Conservation (phyloP, 495 filamentous ascomycete species). For the Talaromyces borbonicus region DNA sequence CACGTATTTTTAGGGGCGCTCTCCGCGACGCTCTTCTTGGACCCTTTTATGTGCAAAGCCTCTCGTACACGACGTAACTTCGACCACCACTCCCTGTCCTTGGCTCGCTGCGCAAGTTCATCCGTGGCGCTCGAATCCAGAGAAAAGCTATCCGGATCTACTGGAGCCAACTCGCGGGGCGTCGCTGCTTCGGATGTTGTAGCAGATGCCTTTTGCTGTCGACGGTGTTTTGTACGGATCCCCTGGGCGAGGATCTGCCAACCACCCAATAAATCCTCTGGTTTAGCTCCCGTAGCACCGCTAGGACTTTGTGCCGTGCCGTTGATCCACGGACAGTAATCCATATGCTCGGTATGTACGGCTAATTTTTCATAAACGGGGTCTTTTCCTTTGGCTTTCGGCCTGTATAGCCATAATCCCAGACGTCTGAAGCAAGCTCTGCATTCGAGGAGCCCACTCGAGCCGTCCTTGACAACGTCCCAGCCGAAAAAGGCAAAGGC, state of each 20-base stretch:
- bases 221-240: slow-evolving; percentile 30
- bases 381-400: slow-evolving; percentile 42
- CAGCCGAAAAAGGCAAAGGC: slow-evolving; percentile 77
- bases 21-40: slow-evolving; percentile 13
- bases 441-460: slow-evolving; percentile 65
- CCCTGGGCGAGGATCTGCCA: slow-evolving; percentile 37
- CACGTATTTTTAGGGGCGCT: no score
- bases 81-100: slow-evolving; percentile 43
- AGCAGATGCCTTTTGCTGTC: slow-evolving; percentile 23
- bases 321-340: slow-evolving; percentile 76
- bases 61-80: slow-evolving; percentile 41
- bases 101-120: slow-evolving; percentile 31
- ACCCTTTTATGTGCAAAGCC: slow-evolving; percentile 33
- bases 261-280: slow-evolving; percentile 27
- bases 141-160: slow-evolving; percentile 17
- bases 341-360: slow-evolving; percentile 58
- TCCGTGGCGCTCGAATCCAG: slow-evolving; percentile 15
- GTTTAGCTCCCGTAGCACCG: slow-evolving; percentile 22
- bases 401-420: slow-evolving; percentile 88
- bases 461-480: slow-evolving; percentile 57
- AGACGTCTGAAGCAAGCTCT: slow-evolving; percentile 77
- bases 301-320: slow-evolving; percentile 44
- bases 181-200: no score
- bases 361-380: slow-evolving; percentile 54
- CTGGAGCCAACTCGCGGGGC: slow-evolving; percentile 14